Evolutionary conservation across 2,329 filamentous ascomycete genomes (phyloP), one percentile per base, ranked within the genome.

Genomic region (Penicillium nordicum): DNA sequence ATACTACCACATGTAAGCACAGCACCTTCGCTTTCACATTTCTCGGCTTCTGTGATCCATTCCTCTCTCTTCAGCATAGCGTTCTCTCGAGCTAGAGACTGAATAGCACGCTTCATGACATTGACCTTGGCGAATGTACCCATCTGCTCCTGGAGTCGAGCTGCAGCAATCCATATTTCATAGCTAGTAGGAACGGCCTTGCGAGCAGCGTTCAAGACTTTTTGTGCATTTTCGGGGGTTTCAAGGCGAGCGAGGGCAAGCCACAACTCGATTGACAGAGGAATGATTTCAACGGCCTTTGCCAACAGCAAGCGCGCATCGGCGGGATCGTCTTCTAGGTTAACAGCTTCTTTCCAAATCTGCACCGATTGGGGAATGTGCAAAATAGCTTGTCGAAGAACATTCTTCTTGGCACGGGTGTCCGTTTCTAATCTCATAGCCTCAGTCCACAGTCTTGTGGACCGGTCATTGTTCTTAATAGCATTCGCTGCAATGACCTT

Each of bases 331-430:
- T 97, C 93, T 69, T 97, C 94, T 53, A 97, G 78, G 65, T 97
- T 97, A 60, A 99, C 93, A 5, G 93, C 88, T 71, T 95, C 92
- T 72, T 97, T 99, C 94, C 94, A 99, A n/a, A 99, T 83, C 41
- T 90, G 88, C 46, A 97, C 94, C 0, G 93, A 97, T 69, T 96
- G 91, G 0, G 92, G 92, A 40, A 97, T 89, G 68, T 96, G 88
- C 67, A 97, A 90, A 43, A 99, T 81, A 0, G 94, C 95, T 69
- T 95, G 90, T 53, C 92, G 85, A 34, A 97, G 86, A 8, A 99
- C 94, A 69, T 92, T 87, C 77, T 97, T 97, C 76, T 95, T 96
- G 11, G 91, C 90, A 57, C 88, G 84, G 1, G 85, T 78, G 46
- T 96, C 88, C 8, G 86, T 85, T 73, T 99, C 94, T 25, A 99